Percentiles rank a stretch among this genome's conserved stretches.
Evolutionary conservation across 139 green algal species (phyloP).

Genomic region (Haematococcus lacustris): DNA sequence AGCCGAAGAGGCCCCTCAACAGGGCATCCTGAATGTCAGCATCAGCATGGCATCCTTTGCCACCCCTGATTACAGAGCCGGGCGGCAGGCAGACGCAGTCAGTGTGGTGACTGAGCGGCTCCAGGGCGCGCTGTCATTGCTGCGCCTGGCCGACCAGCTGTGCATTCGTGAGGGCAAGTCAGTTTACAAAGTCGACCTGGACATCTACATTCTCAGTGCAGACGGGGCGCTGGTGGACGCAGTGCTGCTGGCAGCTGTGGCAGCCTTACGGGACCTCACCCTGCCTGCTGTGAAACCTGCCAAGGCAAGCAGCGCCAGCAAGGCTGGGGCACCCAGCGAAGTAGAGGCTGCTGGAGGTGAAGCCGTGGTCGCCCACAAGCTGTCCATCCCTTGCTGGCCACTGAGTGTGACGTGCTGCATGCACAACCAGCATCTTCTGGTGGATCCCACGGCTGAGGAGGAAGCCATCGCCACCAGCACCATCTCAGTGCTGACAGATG

Average conservation of each 20-base stretch:
- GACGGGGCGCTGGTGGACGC: slow-evolving; percentile 62
- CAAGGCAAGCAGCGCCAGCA: slow-evolving; percentile 7
- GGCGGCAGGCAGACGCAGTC: slow-evolving; percentile 18
- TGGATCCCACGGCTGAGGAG: slow-evolving; percentile 63
- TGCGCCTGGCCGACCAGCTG: slow-evolving; percentile 34
- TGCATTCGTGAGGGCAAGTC: slow-evolving; percentile 53
- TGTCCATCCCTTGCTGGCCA: slow-evolving; percentile 14
- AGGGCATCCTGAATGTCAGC: slow-evolving; percentile 37
- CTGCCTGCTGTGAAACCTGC: slow-evolving; percentile 2
- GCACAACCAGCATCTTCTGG: slow-evolving; percentile 41
- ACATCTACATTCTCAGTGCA: slow-evolving; percentile 68
- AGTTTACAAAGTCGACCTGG: slow-evolving; percentile 52
- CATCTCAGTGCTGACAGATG: slow-evolving; percentile 46
- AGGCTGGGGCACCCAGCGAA: neutral
- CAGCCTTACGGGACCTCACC: slow-evolving; percentile 28
- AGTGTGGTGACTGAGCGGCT: slow-evolving; percentile 42
- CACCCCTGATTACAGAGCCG: slow-evolving; percentile 24
- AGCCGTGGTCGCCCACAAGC: slow-evolving; percentile 1
- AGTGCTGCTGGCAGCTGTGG: slow-evolving; percentile 52
- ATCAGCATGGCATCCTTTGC: slow-evolving; percentile 65
- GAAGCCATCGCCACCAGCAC: slow-evolving; percentile 41
- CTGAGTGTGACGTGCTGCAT: slow-evolving; percentile 46
- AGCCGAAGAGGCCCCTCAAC: slow-evolving; percentile 13
- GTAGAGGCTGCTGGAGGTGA: neutral
- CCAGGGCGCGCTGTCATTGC: slow-evolving; percentile 13